Conservation (phyloP, 2,329 filamentous ascomycete species). For the Sarocladium brachiariae region DNA sequence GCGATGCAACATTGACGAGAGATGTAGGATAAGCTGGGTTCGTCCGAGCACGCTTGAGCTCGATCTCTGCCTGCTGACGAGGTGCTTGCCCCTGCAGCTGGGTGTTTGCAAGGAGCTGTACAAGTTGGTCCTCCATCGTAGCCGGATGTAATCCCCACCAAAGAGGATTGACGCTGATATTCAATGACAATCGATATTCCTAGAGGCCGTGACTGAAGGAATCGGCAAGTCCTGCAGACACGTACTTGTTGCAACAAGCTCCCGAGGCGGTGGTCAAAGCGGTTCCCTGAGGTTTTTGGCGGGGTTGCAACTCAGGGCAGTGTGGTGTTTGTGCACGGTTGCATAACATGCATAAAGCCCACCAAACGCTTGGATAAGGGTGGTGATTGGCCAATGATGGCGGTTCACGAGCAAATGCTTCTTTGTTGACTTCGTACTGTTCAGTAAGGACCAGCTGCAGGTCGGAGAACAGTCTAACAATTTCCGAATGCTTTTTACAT, state of each 20-base stretch:
- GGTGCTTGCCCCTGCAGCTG: slow-evolving; percentile 69
- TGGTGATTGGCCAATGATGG: background rate
- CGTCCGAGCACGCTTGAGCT: slow-evolving; percentile 64
- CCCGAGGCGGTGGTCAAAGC: background rate
- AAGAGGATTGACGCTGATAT: background rate
- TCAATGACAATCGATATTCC: background rate
- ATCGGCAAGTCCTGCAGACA: background rate
- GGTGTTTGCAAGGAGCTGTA: slow-evolving; percentile 80
- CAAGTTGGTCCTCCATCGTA: slow-evolving; percentile 85
- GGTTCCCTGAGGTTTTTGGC: background rate
- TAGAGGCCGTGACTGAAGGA: background rate
- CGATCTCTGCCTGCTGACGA: slow-evolving; percentile 80
- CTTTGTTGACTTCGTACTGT: too few species aligned
- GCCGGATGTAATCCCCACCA: slow-evolving; percentile 1
- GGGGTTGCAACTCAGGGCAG: background rate
- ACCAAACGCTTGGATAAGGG: background rate
- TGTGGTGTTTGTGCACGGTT: slow-evolving; percentile 4
- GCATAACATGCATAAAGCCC: slow-evolving; percentile 8
- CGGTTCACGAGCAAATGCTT: too few species aligned
- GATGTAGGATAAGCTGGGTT: slow-evolving; percentile 69
- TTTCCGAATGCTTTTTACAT: too few species aligned
- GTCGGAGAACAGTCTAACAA: too few species aligned
- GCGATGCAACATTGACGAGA: slow-evolving; percentile 73
- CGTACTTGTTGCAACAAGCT: too few species aligned
- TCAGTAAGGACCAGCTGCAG: too few species aligned